These are phyloP conservation scores for Pterula multifida DNA, from an alignment of 1,284 basidiomycete genomes.

Conservation along the genomic window DNA sequence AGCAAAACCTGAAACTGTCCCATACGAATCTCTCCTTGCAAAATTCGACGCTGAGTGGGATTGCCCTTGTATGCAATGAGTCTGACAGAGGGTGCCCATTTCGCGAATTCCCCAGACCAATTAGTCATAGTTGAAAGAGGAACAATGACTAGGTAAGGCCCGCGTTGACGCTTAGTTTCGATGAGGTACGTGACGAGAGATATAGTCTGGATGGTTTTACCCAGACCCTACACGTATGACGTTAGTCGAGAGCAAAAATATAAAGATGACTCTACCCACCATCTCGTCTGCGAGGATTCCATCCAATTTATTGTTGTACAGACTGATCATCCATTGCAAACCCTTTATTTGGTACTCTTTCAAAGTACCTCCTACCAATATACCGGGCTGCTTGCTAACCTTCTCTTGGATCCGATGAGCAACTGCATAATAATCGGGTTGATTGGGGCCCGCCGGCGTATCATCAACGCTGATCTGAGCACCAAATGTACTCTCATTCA, in stretches of 20 bases:
- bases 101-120: constrained; percentile 95
- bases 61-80: constrained; percentile 92
- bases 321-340: constrained; percentile 95
- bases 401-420: constrained; percentile 92
- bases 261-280: constrained; percentile 35
- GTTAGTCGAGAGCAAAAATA: constrained; percentile 9
- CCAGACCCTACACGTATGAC: constrained; percentile 63
- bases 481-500: constrained; percentile 82
- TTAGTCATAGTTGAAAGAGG: constrained; percentile 98
- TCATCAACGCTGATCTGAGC: constrained; percentile 62
- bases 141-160: constrained; percentile 96
- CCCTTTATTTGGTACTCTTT: constrained; percentile 93
- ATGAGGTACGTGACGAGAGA: constrained; percentile 95
- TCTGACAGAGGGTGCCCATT: constrained; percentile 89
- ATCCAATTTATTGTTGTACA: constrained; percentile 97
- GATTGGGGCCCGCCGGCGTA: constrained; percentile 53
- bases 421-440: constrained; percentile 95
- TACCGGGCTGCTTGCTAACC: constrained; percentile 69
- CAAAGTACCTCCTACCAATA: constrained; percentile 77
- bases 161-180: constrained; percentile 83
- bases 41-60: constrained; percentile 63
- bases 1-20: constrained; percentile 91
- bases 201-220: constrained; percentile 94
- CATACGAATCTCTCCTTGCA: constrained; percentile 65
- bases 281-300: constrained; percentile 98